These are phyloP conservation scores for Kuraishia piskuri DNA, from an alignment of 805 yeast species.

Conservation along the genomic window DNA sequence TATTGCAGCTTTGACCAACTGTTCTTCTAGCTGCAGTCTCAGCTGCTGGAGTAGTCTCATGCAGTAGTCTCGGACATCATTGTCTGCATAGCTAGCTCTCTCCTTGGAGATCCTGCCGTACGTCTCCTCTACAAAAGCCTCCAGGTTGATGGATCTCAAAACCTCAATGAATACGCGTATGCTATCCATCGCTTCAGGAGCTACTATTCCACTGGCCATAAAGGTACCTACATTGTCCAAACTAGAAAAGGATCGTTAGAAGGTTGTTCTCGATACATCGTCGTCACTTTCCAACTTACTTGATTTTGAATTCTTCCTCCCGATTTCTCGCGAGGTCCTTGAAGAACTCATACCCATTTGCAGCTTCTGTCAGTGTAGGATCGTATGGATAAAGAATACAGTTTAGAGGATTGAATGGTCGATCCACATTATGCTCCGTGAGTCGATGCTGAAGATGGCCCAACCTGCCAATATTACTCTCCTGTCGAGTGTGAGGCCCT, in stretches of 20 bases:
- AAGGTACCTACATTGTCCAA: neutral
- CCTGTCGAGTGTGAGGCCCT: neutral
- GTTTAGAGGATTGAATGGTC: neutral
- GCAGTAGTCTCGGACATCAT: neutral
- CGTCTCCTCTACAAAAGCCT: neutral
- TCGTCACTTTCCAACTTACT: too few species aligned
- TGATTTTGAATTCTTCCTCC: neutral
- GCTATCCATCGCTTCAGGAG: neutral
- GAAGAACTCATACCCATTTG: neutral
- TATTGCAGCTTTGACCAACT: neutral
- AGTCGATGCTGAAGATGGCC: neutral
- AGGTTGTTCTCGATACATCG: too few species aligned
- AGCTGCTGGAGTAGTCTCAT: neutral
- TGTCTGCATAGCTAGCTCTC: neutral
- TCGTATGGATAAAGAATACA: neutral
- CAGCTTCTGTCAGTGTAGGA: neutral
- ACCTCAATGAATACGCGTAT: neutral
- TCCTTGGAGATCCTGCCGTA: neutral
- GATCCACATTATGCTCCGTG: neutral
- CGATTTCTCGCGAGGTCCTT: neutral
- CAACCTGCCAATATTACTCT: neutral
- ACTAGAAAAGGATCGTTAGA: neutral
- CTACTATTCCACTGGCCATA: neutral
- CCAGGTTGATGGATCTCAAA: neutral
- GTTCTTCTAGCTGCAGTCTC: neutral